These are phyloP conservation scores for Colletotrichum aenigma DNA, from an alignment of 2,329 filamentous ascomycete genomes.

Conservation along the genomic window DNA sequence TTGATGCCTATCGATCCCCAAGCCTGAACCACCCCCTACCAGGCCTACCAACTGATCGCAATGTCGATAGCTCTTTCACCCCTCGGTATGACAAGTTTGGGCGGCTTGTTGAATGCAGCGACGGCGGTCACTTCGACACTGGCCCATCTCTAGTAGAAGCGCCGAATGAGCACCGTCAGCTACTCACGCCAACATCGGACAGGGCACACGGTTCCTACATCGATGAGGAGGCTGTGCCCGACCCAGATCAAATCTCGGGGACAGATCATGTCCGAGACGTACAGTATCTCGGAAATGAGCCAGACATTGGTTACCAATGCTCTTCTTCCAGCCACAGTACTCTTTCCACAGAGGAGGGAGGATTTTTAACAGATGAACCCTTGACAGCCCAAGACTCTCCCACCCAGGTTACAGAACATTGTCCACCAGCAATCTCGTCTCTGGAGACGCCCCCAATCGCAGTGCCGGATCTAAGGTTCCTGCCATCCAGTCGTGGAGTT, in stretches of 20 bases:
- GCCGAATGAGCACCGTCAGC: not conserved
- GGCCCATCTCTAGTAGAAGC: not conserved
- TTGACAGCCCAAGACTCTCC: not conserved
- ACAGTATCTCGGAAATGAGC: not conserved
- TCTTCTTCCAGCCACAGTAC: not conserved
- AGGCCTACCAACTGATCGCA: not conserved
- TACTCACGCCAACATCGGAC: constrained; percentile 1
- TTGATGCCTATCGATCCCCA: not conserved
- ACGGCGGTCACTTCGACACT: not conserved
- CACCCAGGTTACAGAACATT: not conserved
- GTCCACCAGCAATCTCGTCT: not conserved
- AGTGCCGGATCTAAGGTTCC: not conserved
- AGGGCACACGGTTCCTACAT: not conserved
- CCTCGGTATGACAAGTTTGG: constrained; percentile 1
- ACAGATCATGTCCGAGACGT: not conserved
- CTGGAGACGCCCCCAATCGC: not conserved
- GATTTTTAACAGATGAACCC: not conserved
- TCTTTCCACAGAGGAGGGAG: not conserved
- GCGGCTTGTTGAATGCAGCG: not conserved
- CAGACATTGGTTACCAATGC: not conserved
- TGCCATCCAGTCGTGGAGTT: constrained; percentile 2
- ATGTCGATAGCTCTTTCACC: not conserved
- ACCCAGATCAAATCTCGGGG: not conserved
- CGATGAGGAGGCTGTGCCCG: not conserved
- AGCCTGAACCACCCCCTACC: not conserved